Evolutionary conservation across 371 early-diverging fungal species (phyloP).

Genomic region (Rhizopus arrhizus): DNA sequence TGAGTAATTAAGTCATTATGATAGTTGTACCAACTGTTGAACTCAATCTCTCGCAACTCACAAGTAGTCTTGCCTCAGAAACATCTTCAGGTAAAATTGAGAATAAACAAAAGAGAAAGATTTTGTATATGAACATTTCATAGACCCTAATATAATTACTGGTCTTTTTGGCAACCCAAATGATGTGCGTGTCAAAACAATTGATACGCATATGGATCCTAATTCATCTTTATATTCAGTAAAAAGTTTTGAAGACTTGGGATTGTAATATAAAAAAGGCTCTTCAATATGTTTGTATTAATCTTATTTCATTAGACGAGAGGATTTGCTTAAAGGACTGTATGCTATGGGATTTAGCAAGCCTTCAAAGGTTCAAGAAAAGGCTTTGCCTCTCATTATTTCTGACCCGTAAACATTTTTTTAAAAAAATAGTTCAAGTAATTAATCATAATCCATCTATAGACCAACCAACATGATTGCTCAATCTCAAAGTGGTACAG

Average conservation of each 20-base stretch:
- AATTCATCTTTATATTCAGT: slow-evolving; percentile 77
- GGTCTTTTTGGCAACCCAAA: slow-evolving; percentile 53
- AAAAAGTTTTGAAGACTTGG: slow-evolving; percentile 74
- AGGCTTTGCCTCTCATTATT: slow-evolving; percentile 86
- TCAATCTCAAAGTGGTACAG: slow-evolving; percentile 57
- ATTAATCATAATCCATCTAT: slow-evolving; percentile 2
- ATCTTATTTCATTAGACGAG: slow-evolving; percentile 22
- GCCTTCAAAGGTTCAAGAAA: slow-evolving; percentile 94
- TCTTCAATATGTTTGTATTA: not conserved
- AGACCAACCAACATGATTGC: slow-evolving; percentile 56
- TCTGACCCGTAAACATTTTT: slow-evolving; percentile 54
- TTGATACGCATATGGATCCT: slow-evolving; percentile 69
- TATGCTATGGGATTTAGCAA: slow-evolving; percentile 90
- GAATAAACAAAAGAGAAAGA: no score
- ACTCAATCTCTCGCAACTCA: not conserved
- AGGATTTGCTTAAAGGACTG: slow-evolving; percentile 80
- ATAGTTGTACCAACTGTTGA: not conserved
- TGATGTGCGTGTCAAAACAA: slow-evolving; percentile 76
- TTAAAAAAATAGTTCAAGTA: not conserved
- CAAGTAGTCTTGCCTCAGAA: not conserved
- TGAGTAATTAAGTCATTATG: no score
- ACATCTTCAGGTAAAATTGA: not conserved
- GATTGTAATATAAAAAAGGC: slow-evolving; percentile 50
- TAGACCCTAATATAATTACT: not conserved
- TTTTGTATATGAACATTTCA: not conserved